A percentile compares a stretch with the other conserved stretches of the same genome.
These are phyloP conservation scores for Lolium rigidum DNA, from an alignment of 176 grass and related monocot genomes.

Conservation along the genomic window DNA sequence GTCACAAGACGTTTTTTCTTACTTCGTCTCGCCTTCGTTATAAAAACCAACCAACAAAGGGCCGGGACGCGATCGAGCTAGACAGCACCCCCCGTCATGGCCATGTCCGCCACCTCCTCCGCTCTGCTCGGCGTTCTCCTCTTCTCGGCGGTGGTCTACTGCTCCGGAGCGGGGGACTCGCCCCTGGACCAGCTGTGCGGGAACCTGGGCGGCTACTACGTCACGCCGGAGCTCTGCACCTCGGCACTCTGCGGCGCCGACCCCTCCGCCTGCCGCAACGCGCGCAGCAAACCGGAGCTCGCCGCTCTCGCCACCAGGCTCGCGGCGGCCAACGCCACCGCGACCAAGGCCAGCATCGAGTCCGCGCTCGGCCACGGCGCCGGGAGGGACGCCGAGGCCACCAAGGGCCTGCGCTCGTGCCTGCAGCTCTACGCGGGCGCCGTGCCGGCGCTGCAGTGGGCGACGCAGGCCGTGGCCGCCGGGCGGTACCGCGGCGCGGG, in stretches of 20 bases:
- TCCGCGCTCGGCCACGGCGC: neutral
- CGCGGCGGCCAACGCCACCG: conserved; percentile 41
- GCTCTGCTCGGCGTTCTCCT: neutral
- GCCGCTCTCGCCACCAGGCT: conserved; percentile 47
- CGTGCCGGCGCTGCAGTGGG: conserved; percentile 45
- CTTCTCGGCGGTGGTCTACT: neutral
- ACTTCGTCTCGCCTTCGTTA: neutral
- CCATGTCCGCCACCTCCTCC: neutral
- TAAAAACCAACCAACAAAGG: neutral
- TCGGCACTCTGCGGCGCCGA: conserved; percentile 51
- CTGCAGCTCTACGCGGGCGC: conserved; percentile 53
- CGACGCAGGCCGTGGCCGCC: conserved; percentile 21
- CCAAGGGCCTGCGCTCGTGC: conserved; percentile 33
- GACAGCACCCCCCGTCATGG: neutral
- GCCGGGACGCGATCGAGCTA: too few species aligned
- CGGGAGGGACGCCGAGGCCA: neutral
- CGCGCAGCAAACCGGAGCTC: conserved; percentile 31
- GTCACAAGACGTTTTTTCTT: neutral
- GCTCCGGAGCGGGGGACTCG: neutral
- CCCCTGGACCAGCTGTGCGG: conserved; percentile 43
- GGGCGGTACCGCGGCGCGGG: conserved; percentile 39
- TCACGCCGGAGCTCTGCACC: conserved; percentile 37
- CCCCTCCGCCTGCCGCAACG: conserved; percentile 28
- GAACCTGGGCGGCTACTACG: conserved; percentile 53
- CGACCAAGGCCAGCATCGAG: conserved; percentile 36